Evolutionary conservation across 2,329 filamentous ascomycete genomes (phyloP).

Genomic region (Drechslera avenae): DNA sequence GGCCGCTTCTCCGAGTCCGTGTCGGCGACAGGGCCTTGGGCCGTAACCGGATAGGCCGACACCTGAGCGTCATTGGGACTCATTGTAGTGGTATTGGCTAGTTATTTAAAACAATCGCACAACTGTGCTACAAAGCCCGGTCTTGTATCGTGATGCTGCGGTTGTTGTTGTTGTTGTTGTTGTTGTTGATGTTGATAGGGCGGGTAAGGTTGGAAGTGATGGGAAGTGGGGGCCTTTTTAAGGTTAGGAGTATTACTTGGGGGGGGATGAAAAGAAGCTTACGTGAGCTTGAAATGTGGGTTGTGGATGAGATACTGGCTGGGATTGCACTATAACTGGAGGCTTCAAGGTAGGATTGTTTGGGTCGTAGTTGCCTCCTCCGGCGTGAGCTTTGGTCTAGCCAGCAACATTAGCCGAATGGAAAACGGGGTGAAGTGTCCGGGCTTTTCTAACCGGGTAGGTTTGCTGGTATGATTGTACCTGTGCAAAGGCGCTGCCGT

Average conservation of each 20-base stretch:
- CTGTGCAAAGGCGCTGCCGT: conserved; percentile 16
- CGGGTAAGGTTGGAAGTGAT: conserved; percentile 8
- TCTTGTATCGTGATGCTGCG: conserved; percentile 10
- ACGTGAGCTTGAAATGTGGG: conserved; percentile 17
- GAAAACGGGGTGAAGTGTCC: background rate
- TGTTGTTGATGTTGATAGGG: too few species aligned
- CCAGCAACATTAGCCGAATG: background rate
- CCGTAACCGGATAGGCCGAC: conserved; percentile 17
- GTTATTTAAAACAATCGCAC: conserved; percentile 21
- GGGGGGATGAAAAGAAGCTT: background rate
- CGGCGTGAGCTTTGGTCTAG: conserved; percentile 15
- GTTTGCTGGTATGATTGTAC: conserved; percentile 4
- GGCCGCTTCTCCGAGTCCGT: background rate
- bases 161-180: conserved; percentile 6
- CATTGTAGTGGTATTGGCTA: conserved; percentile 4
- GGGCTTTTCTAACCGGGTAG: conserved; percentile 7
- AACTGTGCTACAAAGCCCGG: conserved; percentile 28
- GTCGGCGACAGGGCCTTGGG: background rate
- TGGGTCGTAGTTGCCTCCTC: conserved; percentile 23
- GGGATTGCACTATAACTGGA: conserved; percentile 10
- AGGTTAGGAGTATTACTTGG: background rate
- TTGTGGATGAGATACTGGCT: conserved; percentile 15
- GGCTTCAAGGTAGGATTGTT: conserved; percentile 14
- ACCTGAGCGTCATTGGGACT: conserved; percentile 13
- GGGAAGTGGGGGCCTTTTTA: conserved; percentile 11